Evolutionary conservation across 169 alveolate species (phyloP).

Genomic region (Cardiosporidium cionae): DNA sequence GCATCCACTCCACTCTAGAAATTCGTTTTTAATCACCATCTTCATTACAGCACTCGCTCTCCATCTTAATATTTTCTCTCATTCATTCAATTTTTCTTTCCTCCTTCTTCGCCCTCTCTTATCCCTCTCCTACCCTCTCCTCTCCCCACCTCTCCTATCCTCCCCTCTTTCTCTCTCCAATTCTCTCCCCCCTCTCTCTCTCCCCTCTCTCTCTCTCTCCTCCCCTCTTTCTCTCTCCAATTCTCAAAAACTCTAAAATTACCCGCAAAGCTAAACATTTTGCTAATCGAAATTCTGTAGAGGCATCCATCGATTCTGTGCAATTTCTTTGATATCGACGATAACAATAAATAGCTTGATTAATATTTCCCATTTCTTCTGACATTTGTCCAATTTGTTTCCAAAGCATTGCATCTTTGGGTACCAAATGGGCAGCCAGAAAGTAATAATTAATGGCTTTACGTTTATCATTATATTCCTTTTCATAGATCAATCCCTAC

Average conservation of each 20-base stretch:
- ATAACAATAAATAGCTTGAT: constrained; percentile 21
- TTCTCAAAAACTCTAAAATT: too few relatives aligned
- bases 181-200: not conserved
- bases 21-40: too few relatives aligned
- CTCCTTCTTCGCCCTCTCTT: not conserved
- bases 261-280: too few relatives aligned
- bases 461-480: constrained; percentile 13
- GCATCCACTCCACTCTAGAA: too few relatives aligned
- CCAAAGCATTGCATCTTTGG: constrained; percentile 17
- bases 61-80: not conserved
- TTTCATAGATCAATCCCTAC: constrained; percentile 22
- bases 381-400: constrained; percentile 8
- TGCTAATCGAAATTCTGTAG: not conserved
- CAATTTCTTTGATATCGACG: constrained; percentile 11
- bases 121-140: not conserved
- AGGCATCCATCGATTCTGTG: not conserved
- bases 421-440: constrained; percentile 17
- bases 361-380: not conserved
- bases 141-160: not conserved
- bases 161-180: not conserved
- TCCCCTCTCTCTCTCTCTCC: not conserved
- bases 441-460: constrained; percentile 12
- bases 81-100: not conserved
- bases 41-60: not conserved
- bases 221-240: too few relatives aligned